Base-by-base conservation (phyloP, 495 filamentous ascomycete species). In the Hyaloscypha bicolor region DNA sequence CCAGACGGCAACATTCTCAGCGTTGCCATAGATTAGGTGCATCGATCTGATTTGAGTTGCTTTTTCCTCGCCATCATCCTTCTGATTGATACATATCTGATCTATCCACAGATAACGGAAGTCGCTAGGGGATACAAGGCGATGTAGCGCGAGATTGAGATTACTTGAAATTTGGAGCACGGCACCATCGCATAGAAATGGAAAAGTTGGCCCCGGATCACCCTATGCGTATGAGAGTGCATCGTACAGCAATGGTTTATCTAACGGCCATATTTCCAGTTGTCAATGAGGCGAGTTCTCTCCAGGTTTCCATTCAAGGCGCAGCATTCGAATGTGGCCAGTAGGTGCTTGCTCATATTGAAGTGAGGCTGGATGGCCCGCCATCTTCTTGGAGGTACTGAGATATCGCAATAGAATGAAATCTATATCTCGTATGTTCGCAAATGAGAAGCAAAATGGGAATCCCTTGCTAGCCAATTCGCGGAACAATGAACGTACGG, bases 41-140 rank as follows among this genome's bases (percentile, higher is more conserved):
- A 48, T 48, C 9, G 19, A 9, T 19, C 19, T 48, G 42, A 48
- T 19, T 19, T 48, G 42, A 19, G 19, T 48, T 48, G 42, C 19
- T 48, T 48, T 48, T 48, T 48, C 42, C 42, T 48, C 19, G 42
- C 19, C 42, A 48, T 48, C 42, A 48, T n/a, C n/a, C n/a, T 48
- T 48, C 42, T 48, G 42, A 19, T 48, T 9, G 42, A 48, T 19
- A 48, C 42, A 48, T 48, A 48, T 48, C 42, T 48, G 42, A 48
- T 48, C 19, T 48, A 48, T 48, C 42, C 9, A 48, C 19, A 48
- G 42, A 19, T 48, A 9, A 48, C 42, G 42, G 9, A 19, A 48
- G 42, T 48, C 19, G 42, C 42, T 19, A 48, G 19, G 42, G 19
- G 42, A 9, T 48, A 48, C 19, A 19, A 48, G 9, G 19, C 42